These are phyloP conservation scores for Phoenix dactylifera DNA, from an alignment of 176 grass and related monocot species.

Conservation along the genomic window DNA sequence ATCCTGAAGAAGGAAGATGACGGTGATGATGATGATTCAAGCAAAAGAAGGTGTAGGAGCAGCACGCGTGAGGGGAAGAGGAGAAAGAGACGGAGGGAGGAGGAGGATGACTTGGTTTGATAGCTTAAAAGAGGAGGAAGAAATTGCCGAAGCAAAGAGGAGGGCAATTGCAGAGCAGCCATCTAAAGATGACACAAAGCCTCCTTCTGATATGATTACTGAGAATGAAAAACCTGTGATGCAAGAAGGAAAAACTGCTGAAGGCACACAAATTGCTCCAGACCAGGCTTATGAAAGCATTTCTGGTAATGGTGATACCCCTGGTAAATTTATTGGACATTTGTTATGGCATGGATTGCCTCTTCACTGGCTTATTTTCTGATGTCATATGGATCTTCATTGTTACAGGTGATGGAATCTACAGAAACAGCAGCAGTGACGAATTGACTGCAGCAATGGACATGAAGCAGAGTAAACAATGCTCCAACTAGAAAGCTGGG, in stretches of 20 bases:
- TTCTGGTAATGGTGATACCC: constrained; percentile 29
- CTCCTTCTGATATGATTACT: background rate
- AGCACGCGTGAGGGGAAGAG: constrained; percentile 55
- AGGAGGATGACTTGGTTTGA: constrained; percentile 73
- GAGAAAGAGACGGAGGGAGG: constrained; percentile 76
- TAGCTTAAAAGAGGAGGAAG: constrained; percentile 68
- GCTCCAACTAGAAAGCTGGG: constrained; percentile 71
- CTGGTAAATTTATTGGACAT: constrained; percentile 26
- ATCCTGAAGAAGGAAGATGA: constrained; percentile 84
- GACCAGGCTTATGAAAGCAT: constrained; percentile 23
- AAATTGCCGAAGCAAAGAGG: constrained; percentile 72
- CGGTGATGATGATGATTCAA: constrained; percentile 75
- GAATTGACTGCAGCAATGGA: constrained; percentile 32
- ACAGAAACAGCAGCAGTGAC: constrained; percentile 31
- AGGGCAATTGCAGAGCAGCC: constrained; percentile 42
- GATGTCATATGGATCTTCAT: constrained; percentile 10
- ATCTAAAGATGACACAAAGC: constrained; percentile 37
- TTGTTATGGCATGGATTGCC: background rate
- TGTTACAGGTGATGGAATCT: constrained; percentile 34
- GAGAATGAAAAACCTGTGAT: constrained; percentile 28
- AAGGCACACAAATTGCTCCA: constrained; percentile 24
- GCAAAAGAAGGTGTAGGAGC: constrained; percentile 67
- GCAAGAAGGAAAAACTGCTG: constrained; percentile 30
- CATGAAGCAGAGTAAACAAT: constrained; percentile 59
- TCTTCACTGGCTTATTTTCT: constrained; percentile 3